These are phyloP conservation scores for Beauveria sp. DNA, from an alignment of 2,329 filamentous ascomycete genomes.

Conservation along the genomic window DNA sequence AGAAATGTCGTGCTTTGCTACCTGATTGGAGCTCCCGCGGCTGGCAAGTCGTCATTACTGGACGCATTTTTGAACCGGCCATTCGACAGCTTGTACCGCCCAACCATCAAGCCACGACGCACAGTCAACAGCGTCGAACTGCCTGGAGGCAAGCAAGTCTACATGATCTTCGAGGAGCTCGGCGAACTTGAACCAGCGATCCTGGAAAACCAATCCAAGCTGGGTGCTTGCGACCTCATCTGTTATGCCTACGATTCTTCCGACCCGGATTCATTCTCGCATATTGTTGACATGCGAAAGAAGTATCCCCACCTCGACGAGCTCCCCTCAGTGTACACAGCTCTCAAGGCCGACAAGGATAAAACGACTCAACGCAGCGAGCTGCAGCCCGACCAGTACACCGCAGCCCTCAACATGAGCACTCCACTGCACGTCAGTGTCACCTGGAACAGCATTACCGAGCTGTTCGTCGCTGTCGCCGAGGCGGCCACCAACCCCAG, in stretches of 20 bases:
- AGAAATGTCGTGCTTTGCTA: conserved; percentile 94
- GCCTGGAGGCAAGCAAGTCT: conserved; percentile 92
- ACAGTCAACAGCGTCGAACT: conserved; percentile 96
- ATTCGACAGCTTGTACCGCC: conserved; percentile 76
- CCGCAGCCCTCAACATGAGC: conserved; percentile 75
- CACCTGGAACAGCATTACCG: conserved; percentile 87
- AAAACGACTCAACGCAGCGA: conserved; percentile 94
- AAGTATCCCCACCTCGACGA: conserved; percentile 78
- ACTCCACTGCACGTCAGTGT: conserved; percentile 91
- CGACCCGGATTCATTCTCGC: conserved; percentile 89
- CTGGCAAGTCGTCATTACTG: conserved; percentile 85
- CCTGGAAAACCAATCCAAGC: conserved; percentile 80
- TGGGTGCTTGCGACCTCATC: conserved; percentile 88
- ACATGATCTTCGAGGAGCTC: conserved; percentile 90
- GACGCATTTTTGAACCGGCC: conserved; percentile 87
- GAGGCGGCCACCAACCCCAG: conserved; percentile 88
- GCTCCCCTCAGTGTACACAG: conserved; percentile 86
- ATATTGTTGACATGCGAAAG: conserved; percentile 74
- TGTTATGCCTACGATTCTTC: conserved; percentile 97
- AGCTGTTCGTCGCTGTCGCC: conserved; percentile 85
- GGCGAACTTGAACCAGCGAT: conserved; percentile 94
- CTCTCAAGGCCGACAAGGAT: conserved; percentile 90
- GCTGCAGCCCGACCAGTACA: conserved; percentile 87
- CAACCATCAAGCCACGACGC: conserved; percentile 88
- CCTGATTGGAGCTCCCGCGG: conserved; percentile 74